Evolutionary conservation across 2,329 filamentous ascomycete species (phyloP).

Genomic region (Xylariales sp.): DNA sequence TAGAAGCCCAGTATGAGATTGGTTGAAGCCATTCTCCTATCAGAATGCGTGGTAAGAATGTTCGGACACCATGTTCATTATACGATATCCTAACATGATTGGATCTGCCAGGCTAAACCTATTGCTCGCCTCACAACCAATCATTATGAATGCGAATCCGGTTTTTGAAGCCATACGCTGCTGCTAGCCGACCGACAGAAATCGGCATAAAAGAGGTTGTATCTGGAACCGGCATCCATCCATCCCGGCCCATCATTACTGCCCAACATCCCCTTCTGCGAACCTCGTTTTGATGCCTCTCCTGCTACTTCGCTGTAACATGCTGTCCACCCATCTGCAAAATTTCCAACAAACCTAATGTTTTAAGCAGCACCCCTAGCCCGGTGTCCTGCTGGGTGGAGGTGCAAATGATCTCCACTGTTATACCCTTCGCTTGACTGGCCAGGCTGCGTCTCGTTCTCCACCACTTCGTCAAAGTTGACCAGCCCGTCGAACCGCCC

Average conservation of each 20-base stretch:
- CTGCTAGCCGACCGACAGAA: neutral
- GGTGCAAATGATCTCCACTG: conserved; percentile 57
- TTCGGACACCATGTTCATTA: neutral
- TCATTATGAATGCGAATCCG: neutral
- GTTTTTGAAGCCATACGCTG: neutral
- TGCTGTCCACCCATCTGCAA: conserved; percentile 21
- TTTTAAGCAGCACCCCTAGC: conserved; percentile 52
- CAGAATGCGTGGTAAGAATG: too few relatives aligned
- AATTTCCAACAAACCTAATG: conserved; percentile 41
- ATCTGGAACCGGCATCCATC: conserved; percentile 1
- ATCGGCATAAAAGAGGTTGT: neutral
- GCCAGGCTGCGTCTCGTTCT: conserved; percentile 36
- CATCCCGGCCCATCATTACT: neutral
- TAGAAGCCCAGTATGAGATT: too few relatives aligned
- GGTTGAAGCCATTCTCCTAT: too few relatives aligned
- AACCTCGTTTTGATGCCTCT: neutral
- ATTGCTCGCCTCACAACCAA: neutral
- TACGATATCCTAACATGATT: neutral
- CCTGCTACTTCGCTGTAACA: conserved; percentile 4
- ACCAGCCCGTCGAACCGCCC: conserved; percentile 56
- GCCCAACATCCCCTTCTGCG: neutral
- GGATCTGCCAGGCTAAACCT: neutral
- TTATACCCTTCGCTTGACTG: conserved; percentile 41
- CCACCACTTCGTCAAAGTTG: conserved; percentile 54
- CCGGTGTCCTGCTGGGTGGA: conserved; percentile 50